A percentile compares a stretch with the other conserved stretches of the same genome.
These are phyloP conservation scores for Stramenopiles sp. DNA, from an alignment of 352 stramenopile species.

Conservation along the genomic window DNA sequence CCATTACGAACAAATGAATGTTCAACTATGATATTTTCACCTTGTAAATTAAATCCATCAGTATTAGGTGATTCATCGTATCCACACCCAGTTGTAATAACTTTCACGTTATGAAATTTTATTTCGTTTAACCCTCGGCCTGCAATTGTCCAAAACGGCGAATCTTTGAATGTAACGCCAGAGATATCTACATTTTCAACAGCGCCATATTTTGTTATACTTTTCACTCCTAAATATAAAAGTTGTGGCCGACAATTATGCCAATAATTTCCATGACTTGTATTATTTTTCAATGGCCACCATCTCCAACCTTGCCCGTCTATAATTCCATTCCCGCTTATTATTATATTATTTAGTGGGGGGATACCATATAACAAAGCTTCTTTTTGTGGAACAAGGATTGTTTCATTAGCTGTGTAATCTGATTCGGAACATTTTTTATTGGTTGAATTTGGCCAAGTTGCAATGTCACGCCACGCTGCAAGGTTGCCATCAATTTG, in stretches of 20 bases:
- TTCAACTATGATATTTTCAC: too few relatives aligned
- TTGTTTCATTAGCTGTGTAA: conserved; percentile 15
- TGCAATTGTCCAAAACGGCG: conserved; percentile 14
- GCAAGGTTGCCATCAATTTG: conserved; percentile 11
- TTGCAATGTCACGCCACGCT: conserved; percentile 9
- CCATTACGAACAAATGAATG: too few relatives aligned
- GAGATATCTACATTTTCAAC: conserved; percentile 11
- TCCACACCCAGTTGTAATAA: too few relatives aligned
- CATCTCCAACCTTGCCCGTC: conserved; percentile 17
- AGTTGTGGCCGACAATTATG: too few relatives aligned
- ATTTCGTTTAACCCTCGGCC: too few relatives aligned
- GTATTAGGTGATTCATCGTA: too few relatives aligned
- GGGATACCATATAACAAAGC: conserved; percentile 9
- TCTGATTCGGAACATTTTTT: conserved; percentile 15
- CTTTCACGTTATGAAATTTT: too few relatives aligned
- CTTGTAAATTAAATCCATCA: too few relatives aligned
- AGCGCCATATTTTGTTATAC: conserved; percentile 21
- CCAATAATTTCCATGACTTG: conserved; percentile 11
- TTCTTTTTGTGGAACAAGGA: conserved; percentile 18
- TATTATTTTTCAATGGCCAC: conserved; percentile 16
- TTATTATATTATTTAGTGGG: conserved; percentile 19
- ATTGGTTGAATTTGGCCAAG: conserved; percentile 18
- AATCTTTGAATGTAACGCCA: conserved; percentile 17
- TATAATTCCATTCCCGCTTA: conserved; percentile 19
- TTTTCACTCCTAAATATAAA: too few relatives aligned